A percentile compares a stretch with the other conserved stretches of the same genome.
Evolutionary conservation across 2,329 filamentous ascomycete genomes (phyloP).

Genomic region (Metarhizium rileyi): DNA sequence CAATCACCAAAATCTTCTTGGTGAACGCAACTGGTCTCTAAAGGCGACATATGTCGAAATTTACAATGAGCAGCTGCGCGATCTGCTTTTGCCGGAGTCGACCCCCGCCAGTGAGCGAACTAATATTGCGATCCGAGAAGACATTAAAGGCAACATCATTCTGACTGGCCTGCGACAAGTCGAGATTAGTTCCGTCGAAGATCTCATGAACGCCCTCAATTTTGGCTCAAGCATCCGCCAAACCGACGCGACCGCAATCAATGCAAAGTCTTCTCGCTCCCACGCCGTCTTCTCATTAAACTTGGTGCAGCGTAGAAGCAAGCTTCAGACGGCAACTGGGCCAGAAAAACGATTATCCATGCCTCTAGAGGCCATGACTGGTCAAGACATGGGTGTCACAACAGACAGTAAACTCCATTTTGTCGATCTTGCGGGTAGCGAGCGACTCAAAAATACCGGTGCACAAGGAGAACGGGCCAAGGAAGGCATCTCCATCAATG

Average conservation of each 20-base stretch:
- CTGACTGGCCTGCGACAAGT: slow-evolving; percentile 84
- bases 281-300: slow-evolving; percentile 97
- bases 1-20: slow-evolving; percentile 32
- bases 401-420: slow-evolving; percentile 98
- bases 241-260: slow-evolving; percentile 93
- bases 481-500: slow-evolving; percentile 98
- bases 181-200: slow-evolving; percentile 82
- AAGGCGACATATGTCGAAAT: slow-evolving; percentile 96
- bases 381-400: slow-evolving; percentile 58
- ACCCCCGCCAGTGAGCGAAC: slow-evolving; percentile 60
- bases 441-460: slow-evolving; percentile 92
- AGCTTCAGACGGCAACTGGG: slow-evolving; percentile 38
- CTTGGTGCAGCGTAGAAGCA: slow-evolving; percentile 72
- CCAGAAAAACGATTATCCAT: slow-evolving; percentile 81
- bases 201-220: slow-evolving; percentile 79
- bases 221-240: slow-evolving; percentile 92
- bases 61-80: slow-evolving; percentile 92
- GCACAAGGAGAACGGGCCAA: slow-evolving; percentile 89
- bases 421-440: slow-evolving; percentile 93
- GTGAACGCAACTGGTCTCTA: slow-evolving; percentile 77
- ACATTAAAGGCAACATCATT: slow-evolving; percentile 87
- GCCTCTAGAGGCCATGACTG: slow-evolving; percentile 69
- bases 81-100: slow-evolving; percentile 73
- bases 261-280: slow-evolving; percentile 93
- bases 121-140: slow-evolving; percentile 85